These are phyloP conservation scores for Cyclanthera cordifolia DNA, from an alignment of 306 rosid species.

Conservation along the genomic window DNA sequence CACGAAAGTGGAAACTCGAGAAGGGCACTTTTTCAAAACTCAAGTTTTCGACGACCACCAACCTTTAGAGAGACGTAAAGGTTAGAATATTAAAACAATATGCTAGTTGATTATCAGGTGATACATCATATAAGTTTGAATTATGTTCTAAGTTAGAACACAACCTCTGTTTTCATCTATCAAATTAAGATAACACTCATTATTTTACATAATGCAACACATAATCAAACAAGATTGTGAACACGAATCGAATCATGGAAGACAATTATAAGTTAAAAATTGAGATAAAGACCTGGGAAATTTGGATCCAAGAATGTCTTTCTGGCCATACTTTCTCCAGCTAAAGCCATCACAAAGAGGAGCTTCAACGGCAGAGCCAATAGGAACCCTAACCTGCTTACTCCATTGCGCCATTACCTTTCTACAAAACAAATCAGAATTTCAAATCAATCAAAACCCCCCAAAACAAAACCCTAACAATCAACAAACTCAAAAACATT, in stretches of 20 bases:
- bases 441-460: background rate
- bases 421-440: constrained; percentile 23
- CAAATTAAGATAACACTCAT: background rate
- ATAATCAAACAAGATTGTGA: background rate
- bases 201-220: background rate
- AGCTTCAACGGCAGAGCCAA: constrained; percentile 37
- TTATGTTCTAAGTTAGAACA: too few relatives aligned
- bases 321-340: constrained; percentile 97
- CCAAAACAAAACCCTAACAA: background rate
- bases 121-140: too few relatives aligned
- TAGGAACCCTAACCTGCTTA: constrained; percentile 38
- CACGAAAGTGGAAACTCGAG: too few relatives aligned
- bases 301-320: constrained; percentile 69
- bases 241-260: background rate
- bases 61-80: too few relatives aligned
- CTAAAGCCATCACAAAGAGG: constrained; percentile 44
- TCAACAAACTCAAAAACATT: too few relatives aligned
- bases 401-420: constrained; percentile 43
- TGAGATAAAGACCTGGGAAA: constrained; percentile 42
- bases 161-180: background rate
- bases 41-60: too few relatives aligned
- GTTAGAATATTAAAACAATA: too few relatives aligned
- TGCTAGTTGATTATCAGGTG: too few relatives aligned
- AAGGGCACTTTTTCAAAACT: too few relatives aligned
- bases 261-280: background rate